phyloP scores from a whole-genome alignment of 2,329 filamentous ascomycete species.

The Reticulascus tulasneorum region DNA sequence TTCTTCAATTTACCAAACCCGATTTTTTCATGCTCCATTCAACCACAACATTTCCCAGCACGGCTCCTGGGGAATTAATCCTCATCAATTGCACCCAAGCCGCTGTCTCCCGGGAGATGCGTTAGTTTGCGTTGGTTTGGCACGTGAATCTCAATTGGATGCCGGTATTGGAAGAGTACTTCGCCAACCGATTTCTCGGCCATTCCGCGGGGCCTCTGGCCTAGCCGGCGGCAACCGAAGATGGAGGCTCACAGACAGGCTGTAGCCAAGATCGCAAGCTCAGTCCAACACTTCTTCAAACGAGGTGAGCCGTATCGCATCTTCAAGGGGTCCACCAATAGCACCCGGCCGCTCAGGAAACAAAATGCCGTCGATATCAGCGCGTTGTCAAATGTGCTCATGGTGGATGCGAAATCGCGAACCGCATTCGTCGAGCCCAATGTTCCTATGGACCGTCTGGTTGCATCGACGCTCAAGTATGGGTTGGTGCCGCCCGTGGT shows the following conservation, averaged over 20 bases:
- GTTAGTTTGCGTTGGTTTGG: no score
- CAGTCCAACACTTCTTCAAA: conserved; percentile 40
- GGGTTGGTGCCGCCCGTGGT: conserved; percentile 61
- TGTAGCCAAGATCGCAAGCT: conserved; percentile 38
- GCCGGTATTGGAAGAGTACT: no score
- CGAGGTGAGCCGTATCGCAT: conserved; percentile 61
- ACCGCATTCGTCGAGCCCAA: conserved; percentile 67
- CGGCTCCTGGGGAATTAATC: no score
- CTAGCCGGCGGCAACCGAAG: no score
- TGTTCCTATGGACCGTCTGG: conserved; percentile 62
- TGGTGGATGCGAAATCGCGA: conserved; percentile 47
- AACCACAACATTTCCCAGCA: no score
- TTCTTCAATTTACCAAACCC: no score
- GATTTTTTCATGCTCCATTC: no score
- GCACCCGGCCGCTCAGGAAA: conserved; percentile 56
- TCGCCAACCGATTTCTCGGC: no score
- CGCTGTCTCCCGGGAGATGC: no score
- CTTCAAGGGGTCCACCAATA: conserved; percentile 74
- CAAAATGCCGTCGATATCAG: conserved; percentile 65
- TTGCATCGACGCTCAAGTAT: conserved; percentile 51
- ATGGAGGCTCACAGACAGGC: conserved; percentile 42
- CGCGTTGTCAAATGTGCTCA: conserved; percentile 57
- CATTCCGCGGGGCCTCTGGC: no score
- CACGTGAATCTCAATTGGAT: no score
- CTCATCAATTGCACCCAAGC: no score